phyloP scores from a whole-genome alignment of 768 basidiomycete genomes.

The Tephrocybe sp. region DNA sequence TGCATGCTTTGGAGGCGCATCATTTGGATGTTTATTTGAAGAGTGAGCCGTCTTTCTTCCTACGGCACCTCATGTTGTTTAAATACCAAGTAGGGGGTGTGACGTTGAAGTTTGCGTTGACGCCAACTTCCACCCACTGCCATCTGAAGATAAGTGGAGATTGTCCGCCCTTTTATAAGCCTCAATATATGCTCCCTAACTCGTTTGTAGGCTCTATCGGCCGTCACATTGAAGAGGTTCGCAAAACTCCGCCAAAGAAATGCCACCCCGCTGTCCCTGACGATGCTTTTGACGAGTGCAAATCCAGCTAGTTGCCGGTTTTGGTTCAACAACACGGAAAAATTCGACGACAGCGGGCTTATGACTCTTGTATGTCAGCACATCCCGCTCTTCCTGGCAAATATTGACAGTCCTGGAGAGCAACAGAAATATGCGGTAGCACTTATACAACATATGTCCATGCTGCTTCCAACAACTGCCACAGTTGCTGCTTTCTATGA shows the following conservation, averaged over 20 bases:
- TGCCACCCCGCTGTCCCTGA: no score
- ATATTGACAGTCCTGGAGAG: conserved; percentile 37
- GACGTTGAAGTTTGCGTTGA: conserved; percentile 19
- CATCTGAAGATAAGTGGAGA: conserved; percentile 29
- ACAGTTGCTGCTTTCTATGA: neutral
- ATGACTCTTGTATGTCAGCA: no score
- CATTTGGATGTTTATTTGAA: neutral
- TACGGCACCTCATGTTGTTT: conserved; percentile 3
- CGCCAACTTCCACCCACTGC: conserved; percentile 37
- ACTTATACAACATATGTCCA: neutral
- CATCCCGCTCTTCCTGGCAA: conserved; percentile 34
- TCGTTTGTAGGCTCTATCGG: conserved; percentile 33
- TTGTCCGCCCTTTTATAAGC: conserved; percentile 24
- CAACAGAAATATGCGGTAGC: conserved; percentile 34
- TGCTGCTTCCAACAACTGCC: neutral
- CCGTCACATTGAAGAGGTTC: conserved; percentile 18
- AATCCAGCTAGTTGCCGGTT: no score
- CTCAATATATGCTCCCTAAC: conserved; percentile 29
- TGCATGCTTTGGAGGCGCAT: conserved; percentile 31
- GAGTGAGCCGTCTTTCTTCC: conserved; percentile 19
- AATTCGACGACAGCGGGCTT: conserved; percentile 29
- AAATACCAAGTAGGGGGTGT: neutral
- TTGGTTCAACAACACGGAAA: no score
- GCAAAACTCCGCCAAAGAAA: conserved; percentile 16
- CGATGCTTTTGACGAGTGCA: no score